Evolutionary conservation across 1,284 basidiomycete genomes (phyloP).

Genomic region (Bjerkandera adusta): DNA sequence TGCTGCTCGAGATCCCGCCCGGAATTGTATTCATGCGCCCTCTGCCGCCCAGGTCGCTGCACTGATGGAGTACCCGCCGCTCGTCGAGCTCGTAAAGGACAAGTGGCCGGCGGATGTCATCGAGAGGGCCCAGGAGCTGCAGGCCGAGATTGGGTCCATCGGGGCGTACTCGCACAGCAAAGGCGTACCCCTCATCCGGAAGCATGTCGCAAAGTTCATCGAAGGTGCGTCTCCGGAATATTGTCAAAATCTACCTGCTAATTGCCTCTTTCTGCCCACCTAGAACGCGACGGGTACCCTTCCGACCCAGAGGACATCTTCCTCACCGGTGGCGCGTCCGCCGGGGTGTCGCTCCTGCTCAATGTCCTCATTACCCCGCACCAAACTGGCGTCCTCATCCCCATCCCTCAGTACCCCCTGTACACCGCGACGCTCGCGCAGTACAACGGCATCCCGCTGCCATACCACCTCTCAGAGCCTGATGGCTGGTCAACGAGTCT

Average conservation of each 20-base stretch:
- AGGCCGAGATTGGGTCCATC: conserved; percentile 88
- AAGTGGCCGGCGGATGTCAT: conserved; percentile 89
- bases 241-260: neutral
- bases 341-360: conserved; percentile 88
- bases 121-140: conserved; percentile 77
- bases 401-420: conserved; percentile 97
- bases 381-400: conserved; percentile 83
- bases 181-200: conserved; percentile 86
- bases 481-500: conserved; percentile 87
- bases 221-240: conserved; percentile 50
- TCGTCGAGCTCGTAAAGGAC: conserved; percentile 75
- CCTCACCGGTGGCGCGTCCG: conserved; percentile 91
- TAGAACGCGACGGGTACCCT: conserved; percentile 88
- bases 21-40: neutral
- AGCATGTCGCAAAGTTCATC: conserved; percentile 90
- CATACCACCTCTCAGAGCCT: conserved; percentile 87
- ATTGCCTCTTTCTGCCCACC: neutral
- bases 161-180: conserved; percentile 98
- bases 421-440: conserved; percentile 95
- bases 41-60: conserved; percentile 71
- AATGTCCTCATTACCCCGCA: conserved; percentile 73
- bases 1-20: conserved; percentile 10
- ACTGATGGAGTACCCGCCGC: conserved; percentile 88
- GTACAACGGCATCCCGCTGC: conserved; percentile 77
- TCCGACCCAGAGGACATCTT: conserved; percentile 87